phyloP scores from a whole-genome alignment of 768 basidiomycete genomes.

The Auricularia heimuer region DNA sequence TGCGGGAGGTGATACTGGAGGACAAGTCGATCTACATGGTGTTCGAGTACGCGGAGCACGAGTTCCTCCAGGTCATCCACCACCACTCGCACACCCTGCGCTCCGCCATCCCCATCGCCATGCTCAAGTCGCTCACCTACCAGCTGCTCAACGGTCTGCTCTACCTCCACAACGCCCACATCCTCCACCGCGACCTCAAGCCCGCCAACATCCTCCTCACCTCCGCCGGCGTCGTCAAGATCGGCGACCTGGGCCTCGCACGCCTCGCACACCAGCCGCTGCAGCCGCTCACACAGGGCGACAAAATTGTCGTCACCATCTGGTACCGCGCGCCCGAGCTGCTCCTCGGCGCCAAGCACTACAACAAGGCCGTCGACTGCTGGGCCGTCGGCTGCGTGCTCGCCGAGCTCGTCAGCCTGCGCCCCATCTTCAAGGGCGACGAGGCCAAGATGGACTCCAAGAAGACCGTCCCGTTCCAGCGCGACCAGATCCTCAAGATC shows the following conservation, averaged over 20 bases:
- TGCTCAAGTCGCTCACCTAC: constrained; percentile 88
- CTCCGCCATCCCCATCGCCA: constrained; percentile 56
- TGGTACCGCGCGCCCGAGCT: constrained; percentile 99
- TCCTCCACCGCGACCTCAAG: constrained; percentile 95
- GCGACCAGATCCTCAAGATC: constrained; percentile 92
- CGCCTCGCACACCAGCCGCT: constrained; percentile 85
- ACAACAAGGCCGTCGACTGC: constrained; percentile 91
- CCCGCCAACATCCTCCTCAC: constrained; percentile 98
- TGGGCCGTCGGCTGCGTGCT: constrained; percentile 99
- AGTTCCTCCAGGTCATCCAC: constrained; percentile 99
- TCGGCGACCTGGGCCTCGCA: constrained; percentile 95
- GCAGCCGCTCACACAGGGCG: constrained; percentile 83
- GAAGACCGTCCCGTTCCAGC: constrained; percentile 95
- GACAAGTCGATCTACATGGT: constrained; percentile 99
- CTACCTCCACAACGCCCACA: constrained; percentile 90
- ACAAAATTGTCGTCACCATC: constrained; percentile 98
- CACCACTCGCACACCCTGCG: constrained; percentile 91
- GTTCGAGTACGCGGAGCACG: constrained; percentile 98
- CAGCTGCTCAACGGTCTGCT: constrained; percentile 90
- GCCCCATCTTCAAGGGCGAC: constrained; percentile 98
- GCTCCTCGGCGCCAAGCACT: constrained; percentile 92
- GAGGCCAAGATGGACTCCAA: constrained; percentile 96
- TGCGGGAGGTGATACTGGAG: constrained; percentile 92
- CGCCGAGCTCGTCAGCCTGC: constrained; percentile 84
- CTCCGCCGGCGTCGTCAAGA: constrained; percentile 81